Percentiles rank a stretch among this genome's conserved stretches.
Conservation (phyloP, 2,329 filamentous ascomycete species). For the Eutypella sp. region DNA sequence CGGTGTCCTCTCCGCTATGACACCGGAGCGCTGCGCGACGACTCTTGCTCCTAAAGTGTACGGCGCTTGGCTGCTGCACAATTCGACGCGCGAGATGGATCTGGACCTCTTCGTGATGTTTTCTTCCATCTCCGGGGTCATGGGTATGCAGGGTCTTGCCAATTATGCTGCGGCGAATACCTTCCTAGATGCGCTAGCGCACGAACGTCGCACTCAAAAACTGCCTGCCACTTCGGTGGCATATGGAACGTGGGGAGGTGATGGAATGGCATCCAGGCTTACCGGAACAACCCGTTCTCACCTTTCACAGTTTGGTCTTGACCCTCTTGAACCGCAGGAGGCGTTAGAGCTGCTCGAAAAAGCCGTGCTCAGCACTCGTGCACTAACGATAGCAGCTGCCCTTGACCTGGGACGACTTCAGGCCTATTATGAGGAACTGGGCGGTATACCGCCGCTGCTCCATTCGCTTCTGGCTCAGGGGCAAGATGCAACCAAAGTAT, state of each 20-base stretch:
- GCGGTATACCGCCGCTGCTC: constrained; percentile 16
- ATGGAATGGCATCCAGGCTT: constrained; percentile 23
- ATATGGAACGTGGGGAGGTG: constrained; percentile 23
- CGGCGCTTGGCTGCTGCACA: constrained; percentile 22
- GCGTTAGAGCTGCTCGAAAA: constrained; percentile 16
- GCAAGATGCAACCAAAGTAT: not conserved
- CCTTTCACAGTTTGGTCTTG: constrained; percentile 20
- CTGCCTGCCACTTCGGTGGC: constrained; percentile 22
- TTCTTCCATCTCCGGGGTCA: constrained; percentile 23
- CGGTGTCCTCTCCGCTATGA: constrained; percentile 23
- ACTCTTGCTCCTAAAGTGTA: constrained; percentile 20
- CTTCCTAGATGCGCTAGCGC: constrained; percentile 19
- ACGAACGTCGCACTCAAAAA: constrained; percentile 13
- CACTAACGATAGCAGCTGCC: constrained; percentile 19
- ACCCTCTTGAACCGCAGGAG: constrained; percentile 10
- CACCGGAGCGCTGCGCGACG: constrained; percentile 17
- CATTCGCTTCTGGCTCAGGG: constrained; percentile 10
- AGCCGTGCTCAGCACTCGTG: constrained; percentile 11
- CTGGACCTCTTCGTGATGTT: constrained; percentile 22
- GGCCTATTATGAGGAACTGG: constrained; percentile 15
- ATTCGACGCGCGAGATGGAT: constrained; percentile 18
- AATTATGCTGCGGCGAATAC: constrained; percentile 23
- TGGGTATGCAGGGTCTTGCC: constrained; percentile 20
- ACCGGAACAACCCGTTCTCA: constrained; percentile 11
- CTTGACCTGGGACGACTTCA: constrained; percentile 20